Evolutionary conservation across 192 early-diverging fungal genomes (phyloP).

Genomic region (Coemansia sp.): DNA sequence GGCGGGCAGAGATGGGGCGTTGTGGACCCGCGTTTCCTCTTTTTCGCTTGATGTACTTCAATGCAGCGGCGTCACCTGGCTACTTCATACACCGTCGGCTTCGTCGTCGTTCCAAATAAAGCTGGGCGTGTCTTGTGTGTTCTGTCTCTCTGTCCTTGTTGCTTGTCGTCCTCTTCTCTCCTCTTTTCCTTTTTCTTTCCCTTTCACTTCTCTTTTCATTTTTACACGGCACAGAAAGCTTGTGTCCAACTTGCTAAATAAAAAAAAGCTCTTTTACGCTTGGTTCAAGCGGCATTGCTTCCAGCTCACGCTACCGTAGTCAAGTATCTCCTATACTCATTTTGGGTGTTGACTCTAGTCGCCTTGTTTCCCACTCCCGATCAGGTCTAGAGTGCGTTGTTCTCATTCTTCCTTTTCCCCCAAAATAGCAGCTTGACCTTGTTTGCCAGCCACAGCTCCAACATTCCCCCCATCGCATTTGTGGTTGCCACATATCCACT

Average conservation of each 20-base stretch:
- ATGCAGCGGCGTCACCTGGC: conserved; percentile 16
- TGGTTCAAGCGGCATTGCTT: background rate
- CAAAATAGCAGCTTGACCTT: background rate
- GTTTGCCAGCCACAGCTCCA: background rate
- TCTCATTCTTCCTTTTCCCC: background rate
- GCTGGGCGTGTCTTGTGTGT: background rate
- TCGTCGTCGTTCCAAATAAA: conserved; percentile 11
- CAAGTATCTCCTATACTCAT: no score
- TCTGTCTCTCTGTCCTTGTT: conserved; percentile 3
- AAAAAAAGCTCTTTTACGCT: background rate
- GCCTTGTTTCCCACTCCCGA: background rate
- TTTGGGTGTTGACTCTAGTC: background rate
- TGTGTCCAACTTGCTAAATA: background rate
- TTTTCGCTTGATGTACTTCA: background rate
- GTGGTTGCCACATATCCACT: no score
- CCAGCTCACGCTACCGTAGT: no score
- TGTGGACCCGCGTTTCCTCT: background rate
- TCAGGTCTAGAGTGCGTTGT: background rate
- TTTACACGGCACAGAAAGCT: background rate
- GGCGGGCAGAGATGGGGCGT: background rate
- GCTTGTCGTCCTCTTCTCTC: background rate
- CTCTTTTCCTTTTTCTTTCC: conserved; percentile 2
- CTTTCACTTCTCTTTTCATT: conserved; percentile 6
- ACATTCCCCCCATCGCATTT: background rate
- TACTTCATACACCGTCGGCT: conserved; percentile 17